phyloP scores from a whole-genome alignment of 352 stramenopile species.

The Globisporangium mamillatum region DNA sequence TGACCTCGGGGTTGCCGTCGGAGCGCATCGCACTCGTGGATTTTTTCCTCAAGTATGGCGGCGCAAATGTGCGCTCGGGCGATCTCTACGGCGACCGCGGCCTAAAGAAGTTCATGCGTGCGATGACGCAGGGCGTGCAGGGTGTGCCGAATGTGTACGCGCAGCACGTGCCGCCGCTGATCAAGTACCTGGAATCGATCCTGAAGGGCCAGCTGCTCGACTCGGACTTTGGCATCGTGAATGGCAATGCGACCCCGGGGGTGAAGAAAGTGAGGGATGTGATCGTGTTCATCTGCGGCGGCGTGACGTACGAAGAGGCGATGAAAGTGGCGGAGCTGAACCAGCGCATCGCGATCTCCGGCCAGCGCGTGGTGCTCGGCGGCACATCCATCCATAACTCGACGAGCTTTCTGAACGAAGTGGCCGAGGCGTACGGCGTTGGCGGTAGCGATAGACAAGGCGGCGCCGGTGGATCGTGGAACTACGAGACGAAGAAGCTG shows the following conservation, averaged over 20 bases:
- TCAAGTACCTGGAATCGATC: slow-evolving; percentile 90
- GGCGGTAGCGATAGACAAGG: slow-evolving; percentile 6
- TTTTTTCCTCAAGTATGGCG: slow-evolving; percentile 68
- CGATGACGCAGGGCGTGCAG: slow-evolving; percentile 94
- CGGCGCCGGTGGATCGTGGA: slow-evolving; percentile 28
- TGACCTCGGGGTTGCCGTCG: slow-evolving; percentile 30
- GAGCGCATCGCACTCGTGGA: slow-evolving; percentile 65
- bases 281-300: slow-evolving; percentile 98
- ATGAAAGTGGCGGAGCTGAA: slow-evolving; percentile 98
- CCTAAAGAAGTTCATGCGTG: slow-evolving; percentile 86
- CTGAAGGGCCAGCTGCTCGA: slow-evolving; percentile 79
- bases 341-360: slow-evolving; percentile 70
- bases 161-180: slow-evolving; percentile 96
- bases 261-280: slow-evolving; percentile 96
- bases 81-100: slow-evolving; percentile 83
- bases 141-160: slow-evolving; percentile 98
- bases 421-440: slow-evolving; percentile 71
- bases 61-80: slow-evolving; percentile 52
- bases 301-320: slow-evolving; percentile 99
- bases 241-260: slow-evolving; percentile 94
- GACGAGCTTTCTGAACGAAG: slow-evolving; percentile 95
- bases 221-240: slow-evolving; percentile 93
- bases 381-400: slow-evolving; percentile 97
- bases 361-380: slow-evolving; percentile 92
- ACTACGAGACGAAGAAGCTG: slow-evolving; percentile 67